phyloP scores from a whole-genome alignment of 371 early-diverging fungal genomes.

The Funneliformis caledonium region DNA sequence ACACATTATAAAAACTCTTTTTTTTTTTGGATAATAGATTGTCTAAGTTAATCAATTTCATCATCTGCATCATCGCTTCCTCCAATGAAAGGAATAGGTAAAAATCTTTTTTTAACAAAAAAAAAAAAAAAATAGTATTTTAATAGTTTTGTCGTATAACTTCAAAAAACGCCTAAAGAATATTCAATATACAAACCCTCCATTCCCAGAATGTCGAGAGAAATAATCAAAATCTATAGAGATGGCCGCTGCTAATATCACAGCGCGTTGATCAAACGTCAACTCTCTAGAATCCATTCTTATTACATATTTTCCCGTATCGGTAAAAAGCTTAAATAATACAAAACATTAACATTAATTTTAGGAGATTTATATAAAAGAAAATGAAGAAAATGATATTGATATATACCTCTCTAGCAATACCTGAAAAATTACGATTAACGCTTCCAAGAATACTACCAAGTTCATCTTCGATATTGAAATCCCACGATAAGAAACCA shows the following conservation, averaged over 20 bases:
- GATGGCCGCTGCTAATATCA: slow-evolving; percentile 82
- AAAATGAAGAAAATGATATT: background rate
- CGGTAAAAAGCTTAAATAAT: slow-evolving; percentile 76
- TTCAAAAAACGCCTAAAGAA: too few species aligned
- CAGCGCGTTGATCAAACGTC: slow-evolving; percentile 84
- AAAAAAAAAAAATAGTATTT: too few species aligned
- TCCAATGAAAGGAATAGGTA: too few species aligned
- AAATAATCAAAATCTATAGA: slow-evolving; percentile 95
- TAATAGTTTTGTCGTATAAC: too few species aligned
- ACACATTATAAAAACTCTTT: too few species aligned
- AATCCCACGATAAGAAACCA: slow-evolving; percentile 81
- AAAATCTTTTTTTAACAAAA: too few species aligned
- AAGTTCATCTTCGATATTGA: slow-evolving; percentile 69
- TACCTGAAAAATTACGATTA: slow-evolving; percentile 83
- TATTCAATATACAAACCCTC: slow-evolving; percentile 31
- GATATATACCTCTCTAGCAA: slow-evolving; percentile 72
- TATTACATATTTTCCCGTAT: slow-evolving; percentile 83
- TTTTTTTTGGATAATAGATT: too few species aligned
- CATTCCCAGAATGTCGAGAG: slow-evolving; percentile 73
- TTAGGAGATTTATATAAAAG: background rate
- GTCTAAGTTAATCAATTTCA: too few species aligned
- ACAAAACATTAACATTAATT: too few species aligned
- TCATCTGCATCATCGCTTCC: too few species aligned
- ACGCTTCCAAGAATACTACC: slow-evolving; percentile 67
- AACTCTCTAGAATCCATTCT: slow-evolving; percentile 72